Evolutionary conservation across 2,329 filamentous ascomycete genomes (phyloP).

Genomic region (Pseudogymnoascus destructans): DNA sequence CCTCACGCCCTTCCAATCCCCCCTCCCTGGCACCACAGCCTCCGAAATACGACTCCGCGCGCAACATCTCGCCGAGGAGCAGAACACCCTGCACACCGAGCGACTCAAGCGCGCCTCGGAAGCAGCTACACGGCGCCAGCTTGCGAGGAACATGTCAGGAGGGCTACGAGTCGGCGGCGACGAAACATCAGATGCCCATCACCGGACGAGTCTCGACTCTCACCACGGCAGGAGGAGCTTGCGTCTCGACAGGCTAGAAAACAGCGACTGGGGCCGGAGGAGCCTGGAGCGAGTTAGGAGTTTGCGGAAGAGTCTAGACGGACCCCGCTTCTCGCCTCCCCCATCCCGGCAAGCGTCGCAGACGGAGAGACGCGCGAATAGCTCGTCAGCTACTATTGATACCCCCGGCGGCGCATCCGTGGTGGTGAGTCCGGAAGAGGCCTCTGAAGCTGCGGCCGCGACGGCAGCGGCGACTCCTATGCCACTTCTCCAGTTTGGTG

Average conservation of each 20-base stretch:
- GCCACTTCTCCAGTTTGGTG: slow-evolving; percentile 14
- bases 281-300: slow-evolving; percentile 30
- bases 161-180: slow-evolving; percentile 24
- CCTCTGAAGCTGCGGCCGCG: neutral
- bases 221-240: slow-evolving; percentile 12
- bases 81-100: slow-evolving; percentile 28
- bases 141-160: slow-evolving; percentile 15
- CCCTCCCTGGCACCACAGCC: slow-evolving; percentile 41
- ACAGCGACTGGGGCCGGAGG: slow-evolving; percentile 25
- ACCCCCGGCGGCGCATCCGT: slow-evolving; percentile 10
- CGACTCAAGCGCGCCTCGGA: slow-evolving; percentile 10
- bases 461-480: slow-evolving; percentile 5
- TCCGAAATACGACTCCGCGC: slow-evolving; percentile 61
- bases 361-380: slow-evolving; percentile 25
- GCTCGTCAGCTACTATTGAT: slow-evolving; percentile 11
- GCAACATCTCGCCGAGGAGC: slow-evolving; percentile 50
- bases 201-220: slow-evolving; percentile 28
- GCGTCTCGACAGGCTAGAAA: neutral
- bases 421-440: slow-evolving; percentile 5
- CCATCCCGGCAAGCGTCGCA: slow-evolving; percentile 20
- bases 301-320: slow-evolving; percentile 18
- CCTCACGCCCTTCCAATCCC: slow-evolving; percentile 42
- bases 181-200: slow-evolving; percentile 21
- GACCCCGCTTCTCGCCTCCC: slow-evolving; percentile 11
- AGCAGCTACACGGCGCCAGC: slow-evolving; percentile 13